Evolutionary conservation across 345 rosid species (phyloP).

Genomic region (Pistacia vera): DNA sequence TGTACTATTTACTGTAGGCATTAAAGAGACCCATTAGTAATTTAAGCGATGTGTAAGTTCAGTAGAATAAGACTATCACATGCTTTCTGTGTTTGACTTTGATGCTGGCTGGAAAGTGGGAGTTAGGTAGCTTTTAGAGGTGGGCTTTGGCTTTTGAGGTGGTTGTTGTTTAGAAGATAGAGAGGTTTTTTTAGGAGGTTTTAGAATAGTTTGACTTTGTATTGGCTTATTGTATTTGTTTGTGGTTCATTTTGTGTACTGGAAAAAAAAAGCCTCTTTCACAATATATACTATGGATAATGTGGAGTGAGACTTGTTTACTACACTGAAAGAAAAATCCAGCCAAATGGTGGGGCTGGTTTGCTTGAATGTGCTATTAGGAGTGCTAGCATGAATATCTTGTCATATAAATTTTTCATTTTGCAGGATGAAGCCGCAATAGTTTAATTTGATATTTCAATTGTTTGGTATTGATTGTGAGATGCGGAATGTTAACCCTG

Average conservation of each 20-base stretch:
- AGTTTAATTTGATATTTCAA: too few species aligned
- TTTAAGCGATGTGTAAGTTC: conserved; percentile 14
- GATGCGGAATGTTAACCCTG: too few species aligned
- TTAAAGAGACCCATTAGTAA: conserved; percentile 13
- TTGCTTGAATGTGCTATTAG: too few species aligned
- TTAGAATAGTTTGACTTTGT: conserved; percentile 12
- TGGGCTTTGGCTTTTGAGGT: conserved; percentile 9
- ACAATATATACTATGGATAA: too few species aligned
- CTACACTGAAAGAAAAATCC: too few species aligned
- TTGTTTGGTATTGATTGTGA: too few species aligned
- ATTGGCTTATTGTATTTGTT: background rate
- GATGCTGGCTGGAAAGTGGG: conserved; percentile 7
- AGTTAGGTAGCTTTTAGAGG: conserved; percentile 18
- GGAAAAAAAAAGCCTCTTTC: too few species aligned
- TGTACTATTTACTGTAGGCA: conserved; percentile 20
- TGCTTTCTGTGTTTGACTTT: conserved; percentile 12
- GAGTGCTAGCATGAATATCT: too few species aligned
- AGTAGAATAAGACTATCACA: conserved; percentile 19
- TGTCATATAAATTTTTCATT: too few species aligned
- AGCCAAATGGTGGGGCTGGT: too few species aligned
- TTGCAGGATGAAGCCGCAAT: too few species aligned
- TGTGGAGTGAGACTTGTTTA: too few species aligned
- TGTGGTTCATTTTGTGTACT: background rate
- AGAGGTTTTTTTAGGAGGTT: background rate
- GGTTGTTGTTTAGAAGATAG: conserved; percentile 6